These are phyloP conservation scores for Dactylellina leptospora DNA, from an alignment of 2,329 filamentous ascomycete genomes.

Conservation along the genomic window DNA sequence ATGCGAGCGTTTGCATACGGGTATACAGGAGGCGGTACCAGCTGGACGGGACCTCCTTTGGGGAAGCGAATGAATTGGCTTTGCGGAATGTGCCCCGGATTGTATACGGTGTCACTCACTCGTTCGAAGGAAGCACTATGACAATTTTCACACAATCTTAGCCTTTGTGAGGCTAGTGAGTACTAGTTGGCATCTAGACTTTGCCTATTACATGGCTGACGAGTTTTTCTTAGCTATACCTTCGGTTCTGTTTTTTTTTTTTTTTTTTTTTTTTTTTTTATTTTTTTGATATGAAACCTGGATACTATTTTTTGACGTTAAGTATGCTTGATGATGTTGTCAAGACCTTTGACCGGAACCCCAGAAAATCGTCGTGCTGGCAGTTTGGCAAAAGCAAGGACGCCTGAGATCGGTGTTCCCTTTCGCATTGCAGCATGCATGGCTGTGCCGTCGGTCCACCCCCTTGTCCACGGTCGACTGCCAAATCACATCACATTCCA, in stretches of 20 bases:
- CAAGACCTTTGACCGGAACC: conserved; percentile 13
- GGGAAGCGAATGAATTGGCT: conserved; percentile 7
- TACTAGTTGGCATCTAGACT: not conserved
- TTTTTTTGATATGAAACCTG: too few relatives aligned
- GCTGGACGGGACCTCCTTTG: not conserved
- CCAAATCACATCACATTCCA: conserved; percentile 53
- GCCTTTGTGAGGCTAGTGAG: conserved; percentile 4
- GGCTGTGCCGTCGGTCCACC: conserved; percentile 35
- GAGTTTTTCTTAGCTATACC: too few relatives aligned
- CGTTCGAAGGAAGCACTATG: conserved; percentile 1
- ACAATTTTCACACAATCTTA: conserved; percentile 7
- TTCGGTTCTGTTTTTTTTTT: too few relatives aligned
- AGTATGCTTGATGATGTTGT: conserved; percentile 40
- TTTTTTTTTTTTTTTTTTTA: too few relatives aligned
- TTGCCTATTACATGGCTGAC: conserved; percentile 1
- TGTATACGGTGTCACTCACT: not conserved
- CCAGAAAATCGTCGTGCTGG: conserved; percentile 29
- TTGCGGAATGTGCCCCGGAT: not conserved
- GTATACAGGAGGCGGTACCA: not conserved
- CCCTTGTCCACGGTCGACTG: conserved; percentile 30
- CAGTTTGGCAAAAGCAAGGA: conserved; percentile 13
- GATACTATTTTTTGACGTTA: conserved; percentile 18
- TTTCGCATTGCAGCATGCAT: conserved; percentile 45
- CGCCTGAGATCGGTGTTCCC: conserved; percentile 44
- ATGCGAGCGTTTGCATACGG: conserved; percentile 30